Evolutionary conservation across 1,139 yeast species (phyloP), one percentile per base, ranked within the genome.

Genomic region (Candida smagusa): DNA sequence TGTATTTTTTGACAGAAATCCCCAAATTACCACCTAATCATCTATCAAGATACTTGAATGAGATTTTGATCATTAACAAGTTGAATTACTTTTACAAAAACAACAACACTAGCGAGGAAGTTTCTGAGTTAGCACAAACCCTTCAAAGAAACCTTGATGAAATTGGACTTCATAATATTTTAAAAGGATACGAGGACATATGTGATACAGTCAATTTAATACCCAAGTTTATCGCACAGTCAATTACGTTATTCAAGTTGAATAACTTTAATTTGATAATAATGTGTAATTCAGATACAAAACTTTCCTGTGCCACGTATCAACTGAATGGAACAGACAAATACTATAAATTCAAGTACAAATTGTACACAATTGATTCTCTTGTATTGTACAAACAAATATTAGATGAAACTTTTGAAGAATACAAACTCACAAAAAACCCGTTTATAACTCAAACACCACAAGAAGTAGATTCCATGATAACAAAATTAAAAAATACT

Each of bases 1-100:
- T 72, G 34, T 42, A 45, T 2, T 43, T 51, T 13, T 52, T 61
- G n/a, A 40, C 56, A 6, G 45, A 51, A 1, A 22, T 52, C 2
- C 19, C 38, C 2, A 24, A 31, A 8, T 28, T 36, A 8, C 21
- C 36, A 6, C 4, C 26, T 1, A 35, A 30, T 24, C 28, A 29
- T 19, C 36, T 56, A 8, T 36, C 43, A 1, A 24, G 53, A 31
- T 62, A 61, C 29, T 44, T 79, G 32, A 64, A 66, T 3, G 79
- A 79, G 36, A 58, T 63, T 38, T 64, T 71, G 29, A 61, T 72
- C 1, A 65, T 74, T 16, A 76, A 73, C 32, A 51, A 70, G 23
- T 51, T 73, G 31, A 69, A 65, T 36, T 79, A 66, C 46, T 47
- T 72, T 6, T 64, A 74, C 40, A 55, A 63, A 36, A 72, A 65